phyloP scores from a whole-genome alignment of 1,284 basidiomycete genomes.

The Bondarzewia mesenterica region DNA sequence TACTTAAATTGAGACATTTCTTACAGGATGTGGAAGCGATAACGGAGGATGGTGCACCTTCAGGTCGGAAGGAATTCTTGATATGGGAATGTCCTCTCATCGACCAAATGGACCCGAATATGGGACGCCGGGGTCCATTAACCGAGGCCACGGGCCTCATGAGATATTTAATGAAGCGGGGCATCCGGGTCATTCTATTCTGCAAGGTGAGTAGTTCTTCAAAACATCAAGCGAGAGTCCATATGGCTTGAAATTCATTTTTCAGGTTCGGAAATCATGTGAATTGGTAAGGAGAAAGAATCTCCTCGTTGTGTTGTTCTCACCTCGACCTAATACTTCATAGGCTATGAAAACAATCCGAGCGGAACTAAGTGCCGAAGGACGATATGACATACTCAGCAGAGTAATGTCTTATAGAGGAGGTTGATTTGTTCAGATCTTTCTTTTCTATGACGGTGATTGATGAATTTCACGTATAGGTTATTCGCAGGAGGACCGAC shows the following conservation, averaged over 20 bases:
- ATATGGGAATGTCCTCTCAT: conserved; percentile 72
- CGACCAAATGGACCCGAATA: conserved; percentile 47
- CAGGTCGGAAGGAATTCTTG: conserved; percentile 72
- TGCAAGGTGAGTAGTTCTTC: conserved; percentile 54
- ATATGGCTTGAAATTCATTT: not conserved
- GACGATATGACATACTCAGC: conserved; percentile 69
- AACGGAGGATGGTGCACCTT: conserved; percentile 78
- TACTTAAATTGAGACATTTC: not conserved
- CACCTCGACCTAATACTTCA: conserved; percentile 1
- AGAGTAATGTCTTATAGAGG: conserved; percentile 83
- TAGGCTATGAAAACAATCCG: conserved; percentile 78
- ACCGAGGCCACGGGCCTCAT: conserved; percentile 72
- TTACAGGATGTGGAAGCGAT: conserved; percentile 56
- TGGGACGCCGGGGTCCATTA: conserved; percentile 58
- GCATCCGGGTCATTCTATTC: conserved; percentile 80
- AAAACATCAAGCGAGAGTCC: not conserved
- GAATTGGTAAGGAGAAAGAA: conserved; percentile 59
- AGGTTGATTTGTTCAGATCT: conserved; percentile 32
- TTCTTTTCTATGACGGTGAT: not conserved
- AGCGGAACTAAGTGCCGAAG: conserved; percentile 66
- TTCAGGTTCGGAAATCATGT: conserved; percentile 71
- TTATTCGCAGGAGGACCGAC: conserved; percentile 70
- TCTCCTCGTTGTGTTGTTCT: not conserved
- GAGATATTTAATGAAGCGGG: conserved; percentile 75
- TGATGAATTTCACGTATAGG: conserved; percentile 23